A percentile compares a stretch with the other conserved stretches of the same genome.
These are phyloP conservation scores for Schizochytrium sp. DNA, from an alignment of 108 stramenopile species.

Conservation along the genomic window DNA sequence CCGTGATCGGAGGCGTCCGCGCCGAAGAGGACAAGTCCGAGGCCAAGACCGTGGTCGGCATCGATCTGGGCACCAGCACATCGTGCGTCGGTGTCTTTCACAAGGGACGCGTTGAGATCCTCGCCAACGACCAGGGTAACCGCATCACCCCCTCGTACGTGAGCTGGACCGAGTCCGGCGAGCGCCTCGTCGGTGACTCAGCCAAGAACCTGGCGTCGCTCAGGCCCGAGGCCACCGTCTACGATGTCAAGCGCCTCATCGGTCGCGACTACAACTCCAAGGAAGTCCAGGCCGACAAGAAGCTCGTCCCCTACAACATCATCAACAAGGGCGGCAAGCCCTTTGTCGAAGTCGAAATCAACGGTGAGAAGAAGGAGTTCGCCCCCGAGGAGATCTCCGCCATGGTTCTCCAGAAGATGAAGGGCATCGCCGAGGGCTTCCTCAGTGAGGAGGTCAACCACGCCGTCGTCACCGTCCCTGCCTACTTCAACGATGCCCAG, in stretches of 20 bases:
- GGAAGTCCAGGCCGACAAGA: slow-evolving; percentile 81
- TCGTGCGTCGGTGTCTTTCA: slow-evolving; percentile 66
- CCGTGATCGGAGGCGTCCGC: not conserved
- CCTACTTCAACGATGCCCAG: slow-evolving; percentile 96
- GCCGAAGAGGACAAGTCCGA: not conserved
- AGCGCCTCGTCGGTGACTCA: slow-evolving; percentile 86
- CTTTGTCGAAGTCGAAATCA: slow-evolving; percentile 59
- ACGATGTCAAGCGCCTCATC: slow-evolving; percentile 94
- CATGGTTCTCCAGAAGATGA: slow-evolving; percentile 88
- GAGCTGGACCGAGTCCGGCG: slow-evolving; percentile 52
- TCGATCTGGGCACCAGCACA: slow-evolving; percentile 46
- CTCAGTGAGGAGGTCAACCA: slow-evolving; percentile 69
- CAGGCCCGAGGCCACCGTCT: slow-evolving; percentile 86
- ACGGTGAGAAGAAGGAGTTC: slow-evolving; percentile 57
- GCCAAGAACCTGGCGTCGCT: slow-evolving; percentile 94
- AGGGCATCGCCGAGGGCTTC: slow-evolving; percentile 76
- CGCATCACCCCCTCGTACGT: slow-evolving; percentile 70
- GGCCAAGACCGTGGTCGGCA: slow-evolving; percentile 22
- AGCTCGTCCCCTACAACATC: slow-evolving; percentile 78
- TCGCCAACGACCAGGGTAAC: slow-evolving; percentile 70
- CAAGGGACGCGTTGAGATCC: slow-evolving; percentile 65
- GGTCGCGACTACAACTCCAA: slow-evolving; percentile 77
- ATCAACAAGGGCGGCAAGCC: slow-evolving; percentile 59
- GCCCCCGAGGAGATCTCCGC: slow-evolving; percentile 92
- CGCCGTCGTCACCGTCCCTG: slow-evolving; percentile 92